Percentiles rank a stretch among this genome's conserved stretches.
phyloP scores from a whole-genome alignment of 2,329 filamentous ascomycete genomes.

The Trichoderma sp. region DNA sequence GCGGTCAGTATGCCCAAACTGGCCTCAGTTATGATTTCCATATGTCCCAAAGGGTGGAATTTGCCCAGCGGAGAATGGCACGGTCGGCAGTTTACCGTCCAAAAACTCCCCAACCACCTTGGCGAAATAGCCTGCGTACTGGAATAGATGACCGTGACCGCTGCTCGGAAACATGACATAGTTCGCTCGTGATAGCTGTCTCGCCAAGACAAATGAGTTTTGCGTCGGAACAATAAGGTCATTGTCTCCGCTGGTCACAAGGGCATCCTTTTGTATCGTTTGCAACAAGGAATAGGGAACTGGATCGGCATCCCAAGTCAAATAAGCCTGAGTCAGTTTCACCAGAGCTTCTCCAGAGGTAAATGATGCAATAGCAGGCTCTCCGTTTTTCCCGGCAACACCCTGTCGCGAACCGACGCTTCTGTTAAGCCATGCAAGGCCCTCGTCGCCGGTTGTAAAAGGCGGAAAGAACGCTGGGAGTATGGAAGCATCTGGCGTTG shows the following conservation, averaged over 20 bases:
- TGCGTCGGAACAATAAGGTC: slow-evolving; percentile 7
- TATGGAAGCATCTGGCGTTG: background rate
- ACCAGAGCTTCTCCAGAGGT: slow-evolving; percentile 1
- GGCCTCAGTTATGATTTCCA: background rate
- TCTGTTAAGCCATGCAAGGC: slow-evolving; percentile 1
- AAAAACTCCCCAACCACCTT: slow-evolving; percentile 9
- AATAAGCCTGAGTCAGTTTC: slow-evolving; percentile 14
- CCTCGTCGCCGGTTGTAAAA: slow-evolving; percentile 1
- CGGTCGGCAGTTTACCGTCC: background rate
- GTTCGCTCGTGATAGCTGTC: slow-evolving; percentile 3
- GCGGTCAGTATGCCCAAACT: background rate
- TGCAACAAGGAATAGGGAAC: slow-evolving; percentile 9
- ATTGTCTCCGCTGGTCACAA: slow-evolving; percentile 3
- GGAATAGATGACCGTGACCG: slow-evolving; percentile 9
- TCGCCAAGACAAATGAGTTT: background rate
- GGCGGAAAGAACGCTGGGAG: slow-evolving; percentile 4
- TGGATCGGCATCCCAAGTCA: slow-evolving; percentile 16
- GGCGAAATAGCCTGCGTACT: slow-evolving; percentile 3
- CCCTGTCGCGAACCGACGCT: background rate
- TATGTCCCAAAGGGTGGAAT: background rate
- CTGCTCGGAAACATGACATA: slow-evolving; percentile 5
- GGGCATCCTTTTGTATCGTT: slow-evolving; percentile 8
- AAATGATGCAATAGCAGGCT: background rate
- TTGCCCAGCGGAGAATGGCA: background rate
- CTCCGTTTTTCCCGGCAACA: slow-evolving; percentile 3